These are phyloP conservation scores for Malassezia brasiliensis DNA, from an alignment of 1,284 basidiomycete species.

Conservation along the genomic window DNA sequence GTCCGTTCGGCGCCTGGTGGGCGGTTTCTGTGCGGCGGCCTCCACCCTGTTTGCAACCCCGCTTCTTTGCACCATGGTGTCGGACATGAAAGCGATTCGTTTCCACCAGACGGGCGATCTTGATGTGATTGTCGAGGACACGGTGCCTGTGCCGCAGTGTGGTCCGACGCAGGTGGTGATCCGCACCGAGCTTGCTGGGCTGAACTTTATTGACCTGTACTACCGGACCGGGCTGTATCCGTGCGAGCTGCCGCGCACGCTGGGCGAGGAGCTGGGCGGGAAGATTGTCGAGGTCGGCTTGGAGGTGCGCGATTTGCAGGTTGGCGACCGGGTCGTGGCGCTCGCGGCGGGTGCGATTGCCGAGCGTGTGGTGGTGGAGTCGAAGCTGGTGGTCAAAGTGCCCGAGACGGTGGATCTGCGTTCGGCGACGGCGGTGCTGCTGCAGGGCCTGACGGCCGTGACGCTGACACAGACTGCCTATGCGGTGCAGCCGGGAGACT, in stretches of 20 bases:
- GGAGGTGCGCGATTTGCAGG: conserved; percentile 49
- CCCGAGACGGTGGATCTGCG: conserved; percentile 55
- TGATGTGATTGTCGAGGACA: conserved; percentile 65
- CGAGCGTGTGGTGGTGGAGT: conserved; percentile 64
- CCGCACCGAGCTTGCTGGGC: conserved; percentile 56
- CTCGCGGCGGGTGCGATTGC: conserved; percentile 59
- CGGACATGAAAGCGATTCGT: conserved; percentile 53
- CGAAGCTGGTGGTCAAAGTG: conserved; percentile 58
- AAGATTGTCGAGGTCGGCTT: conserved; percentile 58
- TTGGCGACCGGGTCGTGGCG: conserved; percentile 59
- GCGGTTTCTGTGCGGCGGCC: too few relatives aligned
- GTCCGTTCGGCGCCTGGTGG: too few relatives aligned
- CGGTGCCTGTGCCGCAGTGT: conserved; percentile 58
- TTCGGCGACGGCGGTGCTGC: conserved; percentile 59
- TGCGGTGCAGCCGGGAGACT: conserved; percentile 59
- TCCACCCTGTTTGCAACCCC: too few relatives aligned
- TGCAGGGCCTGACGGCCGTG: conserved; percentile 72
- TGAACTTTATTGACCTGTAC: conserved; percentile 60
- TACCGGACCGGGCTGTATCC: conserved; percentile 52
- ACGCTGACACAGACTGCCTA: conserved; percentile 75
- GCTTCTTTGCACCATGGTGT: too few relatives aligned
- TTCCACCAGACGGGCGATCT: conserved; percentile 59
- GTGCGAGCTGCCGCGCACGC: conserved; percentile 59
- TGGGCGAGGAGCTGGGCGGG: conserved; percentile 73
- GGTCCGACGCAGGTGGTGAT: conserved; percentile 64